These are phyloP conservation scores for Hypoxylon sp. DNA, from an alignment of 2,329 filamentous ascomycete species.

Conservation along the genomic window DNA sequence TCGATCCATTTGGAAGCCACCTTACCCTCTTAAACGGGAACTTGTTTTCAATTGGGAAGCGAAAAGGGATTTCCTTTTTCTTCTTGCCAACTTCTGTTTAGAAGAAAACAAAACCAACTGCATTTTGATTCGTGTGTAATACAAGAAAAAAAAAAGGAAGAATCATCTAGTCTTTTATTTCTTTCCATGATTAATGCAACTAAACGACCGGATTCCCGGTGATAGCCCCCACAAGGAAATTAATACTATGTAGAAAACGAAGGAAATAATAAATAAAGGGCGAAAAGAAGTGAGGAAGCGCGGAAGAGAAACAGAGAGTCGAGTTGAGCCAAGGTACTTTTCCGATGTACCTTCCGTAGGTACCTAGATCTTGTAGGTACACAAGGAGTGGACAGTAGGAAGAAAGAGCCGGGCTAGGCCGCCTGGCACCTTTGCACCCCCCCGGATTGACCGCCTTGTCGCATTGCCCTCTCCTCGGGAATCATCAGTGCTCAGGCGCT, in stretches of 20 bases:
- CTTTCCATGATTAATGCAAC: constrained; percentile 1
- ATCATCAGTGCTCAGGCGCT: constrained; percentile 33
- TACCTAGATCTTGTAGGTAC: no score
- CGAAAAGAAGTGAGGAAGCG: constrained; percentile 8
- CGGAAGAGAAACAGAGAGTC: constrained; percentile 7
- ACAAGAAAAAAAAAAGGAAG: no score
- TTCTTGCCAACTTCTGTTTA: no score
- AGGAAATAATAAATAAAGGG: constrained; percentile 14
- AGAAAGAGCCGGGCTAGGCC: constrained; percentile 34
- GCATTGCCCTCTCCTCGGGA: constrained; percentile 33
- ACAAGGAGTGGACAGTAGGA: constrained; percentile 14
- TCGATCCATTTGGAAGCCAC: constrained; percentile 29
- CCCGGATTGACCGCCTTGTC: constrained; percentile 38
- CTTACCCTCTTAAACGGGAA: no score
- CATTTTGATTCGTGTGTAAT: no score
- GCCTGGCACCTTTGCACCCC: constrained; percentile 29
- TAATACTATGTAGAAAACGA: no score
- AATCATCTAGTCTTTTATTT: no score
- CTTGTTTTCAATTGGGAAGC: no score
- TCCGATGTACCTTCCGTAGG: neutral
- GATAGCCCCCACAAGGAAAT: constrained; percentile 24
- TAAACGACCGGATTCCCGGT: constrained; percentile 25
- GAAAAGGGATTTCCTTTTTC: no score
- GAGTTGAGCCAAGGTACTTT: no score
- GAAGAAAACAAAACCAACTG: no score